These are phyloP conservation scores for Talaromyces atroroseus DNA, from an alignment of 2,329 filamentous ascomycete genomes.

Conservation along the genomic window DNA sequence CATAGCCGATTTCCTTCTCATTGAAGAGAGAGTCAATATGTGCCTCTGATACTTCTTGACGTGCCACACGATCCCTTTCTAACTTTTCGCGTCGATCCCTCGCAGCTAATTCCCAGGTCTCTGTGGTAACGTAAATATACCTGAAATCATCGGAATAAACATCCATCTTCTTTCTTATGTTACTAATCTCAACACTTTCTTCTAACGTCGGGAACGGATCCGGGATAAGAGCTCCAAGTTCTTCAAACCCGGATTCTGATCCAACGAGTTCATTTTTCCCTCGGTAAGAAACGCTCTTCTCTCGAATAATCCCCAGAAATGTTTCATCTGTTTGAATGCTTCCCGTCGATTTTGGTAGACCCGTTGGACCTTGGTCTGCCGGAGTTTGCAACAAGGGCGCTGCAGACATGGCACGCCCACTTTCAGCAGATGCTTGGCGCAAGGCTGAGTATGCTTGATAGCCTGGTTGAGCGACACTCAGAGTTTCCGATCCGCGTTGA, in stretches of 20 bases:
- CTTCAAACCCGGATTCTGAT: conserved; percentile 28
- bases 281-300: conserved; percentile 40
- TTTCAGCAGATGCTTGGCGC: conserved; percentile 41
- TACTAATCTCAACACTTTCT: conserved; percentile 29
- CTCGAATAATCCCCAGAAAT: conserved; percentile 43
- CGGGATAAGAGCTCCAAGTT: conserved; percentile 32
- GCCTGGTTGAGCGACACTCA: conserved; percentile 36
- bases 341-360: conserved; percentile 18
- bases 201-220: conserved; percentile 28
- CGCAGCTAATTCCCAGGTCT: conserved; percentile 44
- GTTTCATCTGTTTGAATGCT: conserved; percentile 38
- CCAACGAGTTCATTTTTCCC: conserved; percentile 23
- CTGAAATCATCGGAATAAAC: conserved; percentile 37
- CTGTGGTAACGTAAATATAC: conserved; percentile 38
- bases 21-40: conserved; percentile 52
- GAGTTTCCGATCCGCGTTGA: conserved; percentile 36
- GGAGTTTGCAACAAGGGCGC: conserved; percentile 19
- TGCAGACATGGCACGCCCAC: conserved; percentile 39
- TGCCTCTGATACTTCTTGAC: conserved; percentile 49
- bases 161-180: conserved; percentile 29
- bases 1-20: conserved; percentile 53
- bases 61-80: conserved; percentile 44
- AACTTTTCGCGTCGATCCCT: conserved; percentile 40
- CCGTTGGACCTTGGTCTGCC: conserved; percentile 14
- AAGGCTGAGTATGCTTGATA: conserved; percentile 45